Evolutionary conservation across 2,329 filamentous ascomycete genomes (phyloP).

Genomic region (Helotiales sp.): DNA sequence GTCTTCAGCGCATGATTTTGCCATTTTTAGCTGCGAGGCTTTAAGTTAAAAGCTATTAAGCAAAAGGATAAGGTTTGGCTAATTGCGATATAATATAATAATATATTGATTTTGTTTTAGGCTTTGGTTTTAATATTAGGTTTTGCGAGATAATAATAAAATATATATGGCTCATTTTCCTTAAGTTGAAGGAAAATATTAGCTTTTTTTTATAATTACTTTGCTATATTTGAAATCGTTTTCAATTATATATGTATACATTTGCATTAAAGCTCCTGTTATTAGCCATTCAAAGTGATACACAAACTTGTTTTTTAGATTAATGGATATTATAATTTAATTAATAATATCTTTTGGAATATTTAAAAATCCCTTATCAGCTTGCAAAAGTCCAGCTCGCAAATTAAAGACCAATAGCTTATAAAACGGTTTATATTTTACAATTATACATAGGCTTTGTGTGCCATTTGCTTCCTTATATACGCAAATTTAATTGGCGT

Average conservation of each 20-base stretch:
- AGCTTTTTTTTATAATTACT: slow-evolving; percentile 36
- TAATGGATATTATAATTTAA: slow-evolving; percentile 38
- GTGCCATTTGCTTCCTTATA: slow-evolving; percentile 32
- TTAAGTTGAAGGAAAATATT: slow-evolving; percentile 38
- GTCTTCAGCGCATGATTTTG: slow-evolving; percentile 28
- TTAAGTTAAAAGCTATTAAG: slow-evolving; percentile 27
- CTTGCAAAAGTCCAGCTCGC: slow-evolving; percentile 45
- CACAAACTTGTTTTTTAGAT: slow-evolving; percentile 43
- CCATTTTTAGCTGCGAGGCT: slow-evolving; percentile 27
- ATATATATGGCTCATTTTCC: slow-evolving; percentile 30
- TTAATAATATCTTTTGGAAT: slow-evolving; percentile 49
- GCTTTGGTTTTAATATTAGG: slow-evolving; percentile 31
- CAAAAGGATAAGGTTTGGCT: slow-evolving; percentile 28
- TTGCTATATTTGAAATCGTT: slow-evolving; percentile 44
- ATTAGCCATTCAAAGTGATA: slow-evolving; percentile 47
- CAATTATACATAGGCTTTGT: slow-evolving; percentile 36
- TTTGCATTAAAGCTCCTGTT: slow-evolving; percentile 52
- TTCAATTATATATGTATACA: slow-evolving; percentile 56
- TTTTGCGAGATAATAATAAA: slow-evolving; percentile 31
- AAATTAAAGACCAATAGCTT: slow-evolving; percentile 52
- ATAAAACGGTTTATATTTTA: slow-evolving; percentile 54
- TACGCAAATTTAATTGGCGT: slow-evolving; percentile 34
- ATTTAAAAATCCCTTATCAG: slow-evolving; percentile 29
- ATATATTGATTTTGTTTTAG: slow-evolving; percentile 22
- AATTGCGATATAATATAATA: slow-evolving; percentile 24